Evolutionary conservation across 2,329 filamentous ascomycete species (phyloP), one percentile per base, ranked within the genome.

Genomic region (Blastomyces parvus): DNA sequence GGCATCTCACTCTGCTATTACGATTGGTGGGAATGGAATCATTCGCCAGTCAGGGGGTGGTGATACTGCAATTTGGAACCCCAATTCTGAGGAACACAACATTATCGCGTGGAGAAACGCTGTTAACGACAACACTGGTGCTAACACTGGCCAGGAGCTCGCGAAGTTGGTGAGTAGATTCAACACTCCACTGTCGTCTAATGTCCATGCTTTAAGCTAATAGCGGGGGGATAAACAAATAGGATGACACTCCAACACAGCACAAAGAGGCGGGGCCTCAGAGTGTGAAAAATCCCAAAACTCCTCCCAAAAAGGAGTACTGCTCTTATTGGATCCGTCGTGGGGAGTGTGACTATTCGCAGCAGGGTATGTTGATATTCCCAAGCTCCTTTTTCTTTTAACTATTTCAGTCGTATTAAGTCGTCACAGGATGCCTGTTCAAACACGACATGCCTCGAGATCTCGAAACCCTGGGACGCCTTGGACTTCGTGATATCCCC

Each of bases 391-490:
- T 5, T 27, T 38, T 38, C 9, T 38, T 13, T 38, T 38, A 38
- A 33, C 27, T 13, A 58, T 22, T 48, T 46, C 17, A 52, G 13
- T 40, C n/a, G 59, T 60, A 52, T 62, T 38, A 58, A 27, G 19
- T n/a, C 11, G 40, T 56, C n/a, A n/a, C 56, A 78, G 76, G 92
- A 0, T 96, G 92, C 78, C 86, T 87, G 67, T 96, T 86, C 80
- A 93, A 91, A 77, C 92, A 96, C 73, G 89, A 94, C 73, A 96
- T 96, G 88, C 92, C 92, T 0, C 75, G 78, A 33, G 86, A 91
- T 67, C 80, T 80, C 60, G 78, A 80, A 0, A 89, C 86, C 0
- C 84, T 95, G 68, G 78, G 83, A 53, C 80, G 82, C 7, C 81
- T 96, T 2, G 92, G 92, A 0, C 82, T 96, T 60, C 75, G 76